Base-by-base conservation (phyloP, 371 early-diverging fungal species). In the Umbelopsis sp. region DNA sequence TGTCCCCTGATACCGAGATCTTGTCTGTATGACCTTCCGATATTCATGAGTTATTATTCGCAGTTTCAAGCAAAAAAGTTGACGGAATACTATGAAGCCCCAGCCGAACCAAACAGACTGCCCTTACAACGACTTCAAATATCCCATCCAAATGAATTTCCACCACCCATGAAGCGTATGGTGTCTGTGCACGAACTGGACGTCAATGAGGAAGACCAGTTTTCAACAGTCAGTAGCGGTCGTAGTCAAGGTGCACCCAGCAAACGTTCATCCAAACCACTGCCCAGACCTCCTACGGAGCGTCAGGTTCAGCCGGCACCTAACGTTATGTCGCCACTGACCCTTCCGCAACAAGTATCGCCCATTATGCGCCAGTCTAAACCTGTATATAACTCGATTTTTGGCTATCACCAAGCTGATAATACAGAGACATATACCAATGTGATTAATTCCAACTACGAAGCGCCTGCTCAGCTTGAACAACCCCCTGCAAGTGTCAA, bases 161-260 rank as follows among this genome's bases (percentile, higher is more conserved):
- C 29, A n/a, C 37, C 57, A n/a, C 37, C 57, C 32, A 29, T 57
- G 35, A 57, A 35, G 57, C 57, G 57, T 4, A 57, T 57, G 57
- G 57, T 57, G 57, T 57, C 57, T 57, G 57, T 57, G 57, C 57
- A 57, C 57, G 32, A 57, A 29, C 57, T 57, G 57, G 29, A 35
- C 35, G 29, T 29, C 35, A 57, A 29, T 7, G 29, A 57, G 3
- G 35, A 35, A 25, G 35, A 57, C 18, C 8, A 24, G 7, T 57
- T 57, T 29, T 57, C 57, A 32, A 57, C 57, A 2, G 29, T 57
- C 29, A 57, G 57, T 29, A 57, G 57, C 18, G 7, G 18, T 16
- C 57, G 29, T 35, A 57, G 57, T 12, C 57, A 57, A 57, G 35
- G 18, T 3, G 37, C 29, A 7, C 18, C 57, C 14, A 29, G 16